Evolutionary conservation across 495 filamentous ascomycete species (phyloP).

Genomic region (Lasiosphaeria hispida): DNA sequence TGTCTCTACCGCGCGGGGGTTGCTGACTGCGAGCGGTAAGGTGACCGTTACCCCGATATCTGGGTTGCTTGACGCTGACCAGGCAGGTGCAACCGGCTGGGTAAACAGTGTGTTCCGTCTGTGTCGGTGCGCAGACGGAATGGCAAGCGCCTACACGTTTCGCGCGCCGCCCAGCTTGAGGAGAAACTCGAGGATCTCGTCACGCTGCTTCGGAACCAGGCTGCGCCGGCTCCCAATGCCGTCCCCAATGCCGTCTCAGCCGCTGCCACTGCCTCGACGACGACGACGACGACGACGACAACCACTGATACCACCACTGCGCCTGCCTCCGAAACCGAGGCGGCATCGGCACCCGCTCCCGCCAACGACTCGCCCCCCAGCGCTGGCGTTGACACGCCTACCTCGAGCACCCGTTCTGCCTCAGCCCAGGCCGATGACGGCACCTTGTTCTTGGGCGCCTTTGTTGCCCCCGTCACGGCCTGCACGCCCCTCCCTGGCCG

Average conservation of each 20-base stretch:
- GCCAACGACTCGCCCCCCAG: too few species aligned
- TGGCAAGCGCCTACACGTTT: slow-evolving; percentile 25
- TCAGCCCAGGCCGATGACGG: too few species aligned
- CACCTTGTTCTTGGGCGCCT: too few species aligned
- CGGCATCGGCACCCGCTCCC: too few species aligned
- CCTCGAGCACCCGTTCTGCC: too few species aligned
- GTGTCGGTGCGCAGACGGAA: slow-evolving; percentile 39
- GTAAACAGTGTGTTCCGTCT: slow-evolving; percentile 41
- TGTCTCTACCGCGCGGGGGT: slow-evolving; percentile 11
- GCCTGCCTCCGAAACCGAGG: too few species aligned
- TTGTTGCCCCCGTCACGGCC: background rate
- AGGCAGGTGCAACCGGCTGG: slow-evolving; percentile 38
- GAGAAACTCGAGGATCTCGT: slow-evolving; percentile 47
- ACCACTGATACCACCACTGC: too few species aligned
- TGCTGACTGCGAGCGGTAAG: slow-evolving; percentile 4
- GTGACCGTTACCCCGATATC: background rate
- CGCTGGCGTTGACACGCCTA: too few species aligned
- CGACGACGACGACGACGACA: background rate
- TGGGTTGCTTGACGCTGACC: background rate
- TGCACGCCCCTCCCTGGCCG: background rate
- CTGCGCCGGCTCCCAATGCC: slow-evolving; percentile 13
- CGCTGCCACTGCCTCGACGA: background rate
- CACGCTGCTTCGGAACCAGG: slow-evolving; percentile 38
- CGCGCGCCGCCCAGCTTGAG: slow-evolving; percentile 43
- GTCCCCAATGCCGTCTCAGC: background rate